Evolutionary conservation across 352 stramenopile genomes (phyloP), one percentile per base, ranked within the genome.

Genomic region (Globisporangium parvum): DNA sequence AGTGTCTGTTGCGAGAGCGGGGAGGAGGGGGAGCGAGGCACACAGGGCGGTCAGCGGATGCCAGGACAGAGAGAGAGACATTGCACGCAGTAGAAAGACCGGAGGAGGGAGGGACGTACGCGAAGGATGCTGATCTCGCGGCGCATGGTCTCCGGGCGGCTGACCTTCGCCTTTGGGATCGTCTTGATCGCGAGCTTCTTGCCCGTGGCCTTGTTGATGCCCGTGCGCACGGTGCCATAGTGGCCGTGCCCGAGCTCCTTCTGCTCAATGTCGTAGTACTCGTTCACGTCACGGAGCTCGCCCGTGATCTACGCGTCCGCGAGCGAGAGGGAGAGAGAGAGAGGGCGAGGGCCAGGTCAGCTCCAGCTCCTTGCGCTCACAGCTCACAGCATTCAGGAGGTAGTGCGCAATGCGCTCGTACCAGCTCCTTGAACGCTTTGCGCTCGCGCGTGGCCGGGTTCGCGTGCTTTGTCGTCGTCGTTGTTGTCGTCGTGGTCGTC

Each of bases 151-250:
- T 99, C 95, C 3, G 98, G 80, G 55, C 95, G 92, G 23, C 79
- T 90, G 21, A 98, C 94, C 64, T 98, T 98, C 21, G 82, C 80
- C 82, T 99, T 99, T 44, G 91, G 80, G 63, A 99, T 99, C 20
- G 93, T 98, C 81, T 99, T 99, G 56, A 99, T 98, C n/a, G 97
- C 97, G 66, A 97, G 96, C 65, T 92, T 95, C 52, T 97, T 80
- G 35, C 94, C 93, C 14, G 87, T 98, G 52, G 84, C 69, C 48
- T 96, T 96, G 75, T 97, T 81, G 66, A 95, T 91, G 51, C 92
- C 98, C 61, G 98, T 95, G 46, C 96, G 85, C 28, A 99, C 97
- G 0, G 98, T 96, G 15, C 97, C 97, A 65, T 99, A 99, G 75
- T 99, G 95, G 20, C 95, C 85, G 53, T 94, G 85, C 53, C 85